Evolutionary conservation across 2,329 filamentous ascomycete species (phyloP).

Genomic region (Colletotrichum brevisporum): DNA sequence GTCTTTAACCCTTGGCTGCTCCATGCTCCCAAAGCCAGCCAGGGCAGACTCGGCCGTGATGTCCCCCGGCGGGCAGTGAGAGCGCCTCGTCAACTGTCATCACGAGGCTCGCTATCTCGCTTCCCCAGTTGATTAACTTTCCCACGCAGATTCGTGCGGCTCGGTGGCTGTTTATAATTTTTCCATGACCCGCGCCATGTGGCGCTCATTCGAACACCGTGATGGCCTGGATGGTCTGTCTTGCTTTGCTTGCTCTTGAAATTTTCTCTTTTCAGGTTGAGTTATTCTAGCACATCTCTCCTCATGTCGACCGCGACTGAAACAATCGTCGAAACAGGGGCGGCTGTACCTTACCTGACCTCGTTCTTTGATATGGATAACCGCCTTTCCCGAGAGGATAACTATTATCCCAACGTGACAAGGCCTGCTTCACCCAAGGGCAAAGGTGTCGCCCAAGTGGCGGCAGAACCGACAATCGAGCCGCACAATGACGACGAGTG

Average conservation of each 20-base stretch:
- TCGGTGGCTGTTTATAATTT: background rate
- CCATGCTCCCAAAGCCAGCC: constrained; percentile 12
- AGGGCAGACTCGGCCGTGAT: constrained; percentile 24
- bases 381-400: constrained; percentile 43
- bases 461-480: constrained; percentile 29
- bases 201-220: background rate
- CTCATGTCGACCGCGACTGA: constrained; percentile 6
- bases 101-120: constrained; percentile 12
- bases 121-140: background rate
- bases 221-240: background rate
- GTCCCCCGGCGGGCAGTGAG: constrained; percentile 7
- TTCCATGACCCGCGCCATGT: background rate
- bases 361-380: too few species aligned
- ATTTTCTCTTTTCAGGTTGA: background rate
- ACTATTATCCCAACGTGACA: constrained; percentile 27
- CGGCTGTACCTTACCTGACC: background rate
- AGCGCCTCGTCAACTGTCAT: constrained; percentile 29
- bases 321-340: constrained; percentile 14
- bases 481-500: constrained; percentile 55
- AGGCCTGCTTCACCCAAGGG: too few species aligned
- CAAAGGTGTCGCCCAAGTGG: too few species aligned
- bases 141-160: background rate
- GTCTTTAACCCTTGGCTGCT: background rate
- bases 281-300: background rate
- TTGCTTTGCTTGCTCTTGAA: background rate